Evolutionary conservation across 305 asterid species (phyloP), one percentile per base, ranked within the genome.

Genomic region (Euphrasia arctica): DNA sequence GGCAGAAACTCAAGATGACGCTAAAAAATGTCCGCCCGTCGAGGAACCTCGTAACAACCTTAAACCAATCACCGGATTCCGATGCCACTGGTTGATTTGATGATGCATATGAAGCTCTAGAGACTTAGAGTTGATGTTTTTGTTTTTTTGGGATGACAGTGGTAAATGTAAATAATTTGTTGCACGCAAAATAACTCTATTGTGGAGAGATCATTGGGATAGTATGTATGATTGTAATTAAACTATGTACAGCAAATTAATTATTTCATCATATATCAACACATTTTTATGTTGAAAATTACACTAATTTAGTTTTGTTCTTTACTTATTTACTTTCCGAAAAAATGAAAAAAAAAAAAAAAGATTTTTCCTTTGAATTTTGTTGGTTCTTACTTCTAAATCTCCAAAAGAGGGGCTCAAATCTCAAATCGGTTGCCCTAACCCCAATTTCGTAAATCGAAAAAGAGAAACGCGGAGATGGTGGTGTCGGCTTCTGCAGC

Each of bases 1-100:
- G 96, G 48, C 97, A 94, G 77, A 88, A 91, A 70, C 91, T 94
- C 69, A 84, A 72, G 86, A 91, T 91, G 95, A 87, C 90, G 0
- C 85, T 88, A 32, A 91, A 87, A 82, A 90, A 82, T 41, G 81
- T 85, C 14, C 79, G 96, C 9, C 25, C 87, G 31, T 80, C 96
- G 32, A 81, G 73, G 74, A 87, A 85, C 63, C 70, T 80, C 9
- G 57, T 57, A n/a, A 66, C 81, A n/a, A 66, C 81, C 50, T 60
- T 74, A 36, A 77, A 73, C 51, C 76, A 72, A 48, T 68, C 93
- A 27, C 76, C 91, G 4, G 80, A 75, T 57, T 71, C 87, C 2
- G 58, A 27, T 58, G 48, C 29, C 9, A 18, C 22, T 18, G 48
- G 48, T 32, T n/a, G 12, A 52, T 25, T 25, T 11, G 27, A 28